These are phyloP conservation scores for Metschnikowia santaceciliae DNA, from an alignment of 805 yeast species.

Conservation along the genomic window DNA sequence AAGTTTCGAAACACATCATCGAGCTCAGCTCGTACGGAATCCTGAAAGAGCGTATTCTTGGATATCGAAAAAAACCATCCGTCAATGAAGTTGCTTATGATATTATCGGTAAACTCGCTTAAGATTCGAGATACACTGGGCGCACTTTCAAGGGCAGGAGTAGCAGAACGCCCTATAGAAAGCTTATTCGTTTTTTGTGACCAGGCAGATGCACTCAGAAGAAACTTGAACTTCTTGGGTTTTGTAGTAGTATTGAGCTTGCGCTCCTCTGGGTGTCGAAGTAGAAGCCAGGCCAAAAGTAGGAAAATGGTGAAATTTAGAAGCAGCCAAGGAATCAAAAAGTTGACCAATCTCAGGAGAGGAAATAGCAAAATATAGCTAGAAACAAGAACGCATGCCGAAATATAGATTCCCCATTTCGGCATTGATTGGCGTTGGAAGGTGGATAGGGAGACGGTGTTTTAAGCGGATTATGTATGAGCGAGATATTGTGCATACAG, in stretches of 20 bases:
- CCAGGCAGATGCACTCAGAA: not conserved
- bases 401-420: constrained; percentile 2
- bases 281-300: not conserved
- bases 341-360: not conserved
- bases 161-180: not conserved
- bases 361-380: not conserved
- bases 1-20: constrained; percentile 39
- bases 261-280: not conserved
- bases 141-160: not conserved
- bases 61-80: constrained; percentile 55
- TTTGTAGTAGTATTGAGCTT: not conserved
- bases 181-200: not conserved
- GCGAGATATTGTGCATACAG: constrained; percentile 4
- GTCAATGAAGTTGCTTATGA: constrained; percentile 50
- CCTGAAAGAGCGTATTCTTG: constrained; percentile 25
- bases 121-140: constrained; percentile 47
- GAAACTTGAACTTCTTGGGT: not conserved
- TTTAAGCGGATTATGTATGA: not conserved
- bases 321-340: not conserved
- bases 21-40: constrained; percentile 43
- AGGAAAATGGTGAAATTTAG: not conserved
- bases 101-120: constrained; percentile 44
- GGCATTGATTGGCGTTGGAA: not conserved
- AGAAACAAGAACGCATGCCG: not conserved
- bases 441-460: not conserved